Conservation (phyloP, 2,329 filamentous ascomycete species). For the Akanthomyces dipterigenus region DNA sequence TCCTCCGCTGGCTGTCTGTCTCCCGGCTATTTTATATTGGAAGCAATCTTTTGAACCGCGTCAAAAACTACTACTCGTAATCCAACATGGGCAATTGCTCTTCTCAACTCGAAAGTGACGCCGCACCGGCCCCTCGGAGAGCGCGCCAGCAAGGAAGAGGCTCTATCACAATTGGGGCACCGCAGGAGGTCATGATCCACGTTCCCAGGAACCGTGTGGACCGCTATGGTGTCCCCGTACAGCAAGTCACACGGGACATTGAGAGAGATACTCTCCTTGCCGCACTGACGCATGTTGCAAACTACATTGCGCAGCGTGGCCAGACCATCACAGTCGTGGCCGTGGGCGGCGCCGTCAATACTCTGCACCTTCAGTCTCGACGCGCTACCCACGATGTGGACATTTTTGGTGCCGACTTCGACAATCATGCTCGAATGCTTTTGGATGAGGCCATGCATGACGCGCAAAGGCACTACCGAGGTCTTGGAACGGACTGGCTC, state of each 20-base stretch:
- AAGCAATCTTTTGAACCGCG: too few relatives aligned
- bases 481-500: conserved; percentile 19
- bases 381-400: conserved; percentile 18
- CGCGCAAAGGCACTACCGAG: conserved; percentile 14
- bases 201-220: not conserved
- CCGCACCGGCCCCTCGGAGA: not conserved
- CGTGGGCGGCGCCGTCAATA: conserved; percentile 19
- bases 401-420: conserved; percentile 16
- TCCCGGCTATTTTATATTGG: too few relatives aligned
- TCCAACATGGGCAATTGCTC: not conserved
- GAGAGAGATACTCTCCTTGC: not conserved
- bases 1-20: too few relatives aligned
- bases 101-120: not conserved
- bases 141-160: not conserved
- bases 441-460: conserved; percentile 17
- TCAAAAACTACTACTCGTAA: not conserved
- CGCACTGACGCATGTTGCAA: not conserved
- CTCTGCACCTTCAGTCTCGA: conserved; percentile 16
- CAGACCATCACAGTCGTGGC: conserved; percentile 11
- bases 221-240: not conserved
- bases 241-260: not conserved
- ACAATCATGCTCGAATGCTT: conserved; percentile 11
- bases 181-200: not conserved
- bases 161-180: not conserved
- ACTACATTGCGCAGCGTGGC: not conserved